Conservation (phyloP, 129 eudicot genomes). For the Lonicera japonica region DNA sequence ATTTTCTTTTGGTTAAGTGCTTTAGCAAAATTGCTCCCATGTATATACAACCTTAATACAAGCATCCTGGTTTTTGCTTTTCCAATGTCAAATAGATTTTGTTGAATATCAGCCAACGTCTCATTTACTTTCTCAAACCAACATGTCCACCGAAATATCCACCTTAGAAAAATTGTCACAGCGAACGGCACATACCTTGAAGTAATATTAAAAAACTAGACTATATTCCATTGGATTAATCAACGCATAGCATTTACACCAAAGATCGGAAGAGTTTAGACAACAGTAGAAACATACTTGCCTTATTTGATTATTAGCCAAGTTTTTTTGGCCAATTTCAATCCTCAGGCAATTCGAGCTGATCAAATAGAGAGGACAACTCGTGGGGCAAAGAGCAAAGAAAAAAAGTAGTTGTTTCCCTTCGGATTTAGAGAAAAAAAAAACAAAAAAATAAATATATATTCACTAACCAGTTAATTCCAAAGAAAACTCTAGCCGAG, state of each 20-base stretch:
- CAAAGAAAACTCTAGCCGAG: too few species aligned
- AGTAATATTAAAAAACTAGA: not conserved
- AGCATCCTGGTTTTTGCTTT: conserved; percentile 43
- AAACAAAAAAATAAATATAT: too few species aligned
- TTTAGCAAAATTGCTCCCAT: conserved; percentile 46
- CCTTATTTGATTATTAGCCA: conserved; percentile 77
- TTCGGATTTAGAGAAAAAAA: too few species aligned
- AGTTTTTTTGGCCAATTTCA: conserved; percentile 90
- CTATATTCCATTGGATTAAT: not conserved
- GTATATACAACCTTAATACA: conserved; percentile 33
- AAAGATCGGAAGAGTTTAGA: too few species aligned
- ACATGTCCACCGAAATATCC: conserved; percentile 43
- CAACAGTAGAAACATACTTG: too few species aligned
- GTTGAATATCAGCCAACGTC: conserved; percentile 37
- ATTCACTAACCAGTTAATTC: too few species aligned
- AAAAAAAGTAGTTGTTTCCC: too few species aligned
- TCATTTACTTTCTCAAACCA: conserved; percentile 44
- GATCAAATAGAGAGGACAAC: too few species aligned
- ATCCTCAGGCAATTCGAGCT: too few species aligned
- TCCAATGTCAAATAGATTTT: conserved; percentile 37
- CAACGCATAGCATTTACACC: too few species aligned
- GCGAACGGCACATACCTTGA: conserved; percentile 51
- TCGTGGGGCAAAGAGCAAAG: too few species aligned
- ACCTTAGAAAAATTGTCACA: conserved; percentile 45
- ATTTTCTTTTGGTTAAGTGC: conserved; percentile 47